phyloP scores from a whole-genome alignment of 176 grass and related monocot genomes.

The Echinochloa phyllopogon region DNA sequence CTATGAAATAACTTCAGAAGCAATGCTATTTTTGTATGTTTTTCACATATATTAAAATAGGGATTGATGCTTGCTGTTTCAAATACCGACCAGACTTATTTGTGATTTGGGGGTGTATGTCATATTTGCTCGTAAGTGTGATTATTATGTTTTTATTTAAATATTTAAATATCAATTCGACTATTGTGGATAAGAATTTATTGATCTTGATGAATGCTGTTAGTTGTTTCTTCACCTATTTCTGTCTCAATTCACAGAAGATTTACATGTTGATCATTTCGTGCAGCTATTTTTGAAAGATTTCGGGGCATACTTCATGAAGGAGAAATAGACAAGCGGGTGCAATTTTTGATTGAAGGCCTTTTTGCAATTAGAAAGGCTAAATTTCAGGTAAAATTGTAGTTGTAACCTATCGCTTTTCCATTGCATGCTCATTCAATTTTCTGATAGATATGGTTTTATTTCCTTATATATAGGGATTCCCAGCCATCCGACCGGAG shows the following conservation, averaged over 20 bases:
- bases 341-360: constrained; percentile 96
- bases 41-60: too few relatives aligned
- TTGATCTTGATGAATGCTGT: background rate
- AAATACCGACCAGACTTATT: background rate
- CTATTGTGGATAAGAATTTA: background rate
- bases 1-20: background rate
- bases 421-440: constrained; percentile 5
- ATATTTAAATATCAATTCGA: background rate
- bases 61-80: background rate
- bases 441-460: constrained; percentile 28
- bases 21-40: background rate
- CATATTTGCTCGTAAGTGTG: constrained; percentile 7
- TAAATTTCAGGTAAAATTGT: constrained; percentile 83
- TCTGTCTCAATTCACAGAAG: background rate
- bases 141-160: background rate
- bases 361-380: constrained; percentile 98
- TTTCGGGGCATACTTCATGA: constrained; percentile 98
- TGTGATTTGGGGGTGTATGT: background rate
- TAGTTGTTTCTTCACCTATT: background rate
- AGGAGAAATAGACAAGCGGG: constrained; percentile 96
- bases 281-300: constrained; percentile 95
- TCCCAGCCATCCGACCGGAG: constrained; percentile 87
- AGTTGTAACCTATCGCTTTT: background rate
- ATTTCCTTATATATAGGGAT: constrained; percentile 66
- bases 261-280: constrained; percentile 5